These are phyloP conservation scores for Psilocybe cyanescens DNA, from an alignment of 768 basidiomycete genomes.

Conservation along the genomic window DNA sequence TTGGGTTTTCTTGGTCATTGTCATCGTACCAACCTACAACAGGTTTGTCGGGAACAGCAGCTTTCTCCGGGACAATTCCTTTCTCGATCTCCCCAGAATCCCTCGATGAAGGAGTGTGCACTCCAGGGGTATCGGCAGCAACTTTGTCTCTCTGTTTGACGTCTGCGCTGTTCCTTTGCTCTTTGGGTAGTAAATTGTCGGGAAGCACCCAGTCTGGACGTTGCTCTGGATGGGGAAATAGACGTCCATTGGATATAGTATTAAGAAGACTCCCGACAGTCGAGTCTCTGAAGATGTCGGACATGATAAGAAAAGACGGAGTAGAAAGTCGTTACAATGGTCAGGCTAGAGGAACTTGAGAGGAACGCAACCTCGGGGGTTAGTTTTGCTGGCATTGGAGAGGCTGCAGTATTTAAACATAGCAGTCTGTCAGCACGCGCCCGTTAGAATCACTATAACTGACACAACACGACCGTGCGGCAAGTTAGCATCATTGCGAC, in stretches of 20 bases:
- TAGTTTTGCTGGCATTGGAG: background rate
- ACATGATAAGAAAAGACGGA: background rate
- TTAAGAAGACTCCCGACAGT: background rate
- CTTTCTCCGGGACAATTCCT: background rate
- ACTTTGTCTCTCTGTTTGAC: background rate
- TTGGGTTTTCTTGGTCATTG: background rate
- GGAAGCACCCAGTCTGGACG: background rate
- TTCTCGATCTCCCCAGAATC: background rate
- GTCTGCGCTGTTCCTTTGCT: background rate
- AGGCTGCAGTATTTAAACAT: background rate
- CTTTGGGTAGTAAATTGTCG: background rate
- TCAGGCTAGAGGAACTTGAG: too few species aligned
- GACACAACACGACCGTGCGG: background rate
- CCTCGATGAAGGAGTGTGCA: background rate
- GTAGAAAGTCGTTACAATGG: too few species aligned
- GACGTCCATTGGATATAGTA: background rate
- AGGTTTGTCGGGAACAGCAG: background rate
- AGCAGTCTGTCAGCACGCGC: background rate
- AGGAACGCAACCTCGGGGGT: background rate
- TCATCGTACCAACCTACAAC: slow-evolving; percentile 1
- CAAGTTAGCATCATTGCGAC: background rate
- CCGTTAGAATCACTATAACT: background rate
- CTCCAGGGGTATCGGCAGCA: background rate
- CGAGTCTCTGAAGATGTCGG: background rate
- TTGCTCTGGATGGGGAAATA: background rate